Evolutionary conservation across 2,329 filamentous ascomycete species (phyloP).

Genomic region (Verticillium alfalfae): DNA sequence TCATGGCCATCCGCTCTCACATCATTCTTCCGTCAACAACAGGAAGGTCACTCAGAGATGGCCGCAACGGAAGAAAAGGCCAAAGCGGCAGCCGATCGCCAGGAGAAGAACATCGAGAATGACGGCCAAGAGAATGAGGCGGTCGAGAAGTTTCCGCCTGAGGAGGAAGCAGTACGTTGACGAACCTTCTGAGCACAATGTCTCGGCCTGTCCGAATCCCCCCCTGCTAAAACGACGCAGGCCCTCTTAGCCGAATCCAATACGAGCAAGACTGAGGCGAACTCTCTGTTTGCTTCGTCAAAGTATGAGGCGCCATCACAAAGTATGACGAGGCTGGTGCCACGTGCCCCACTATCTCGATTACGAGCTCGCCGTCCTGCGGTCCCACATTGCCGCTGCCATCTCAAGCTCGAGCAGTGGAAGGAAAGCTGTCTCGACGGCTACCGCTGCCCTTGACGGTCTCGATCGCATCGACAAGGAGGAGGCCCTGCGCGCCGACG

Average conservation of each 20-base stretch:
- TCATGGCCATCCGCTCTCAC: background rate
- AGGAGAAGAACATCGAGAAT: slow-evolving; percentile 1
- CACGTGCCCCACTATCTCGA: slow-evolving; percentile 77
- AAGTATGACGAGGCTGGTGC: slow-evolving; percentile 77
- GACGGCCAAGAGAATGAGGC: slow-evolving; percentile 21
- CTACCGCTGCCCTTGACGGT: slow-evolving; percentile 65
- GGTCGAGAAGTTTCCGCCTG: slow-evolving; percentile 39
- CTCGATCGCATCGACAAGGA: slow-evolving; percentile 55
- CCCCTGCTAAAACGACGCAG: slow-evolving; percentile 28
- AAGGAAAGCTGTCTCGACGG: slow-evolving; percentile 72
- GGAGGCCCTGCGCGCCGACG: slow-evolving; percentile 16
- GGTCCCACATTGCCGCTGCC: slow-evolving; percentile 87
- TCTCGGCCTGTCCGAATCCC: too few species aligned
- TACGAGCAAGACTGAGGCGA: slow-evolving; percentile 68
- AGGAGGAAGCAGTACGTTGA: slow-evolving; percentile 49
- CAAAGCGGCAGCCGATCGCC: slow-evolving; percentile 2
- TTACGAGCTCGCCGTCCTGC: slow-evolving; percentile 81
- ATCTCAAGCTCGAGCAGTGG: slow-evolving; percentile 81
- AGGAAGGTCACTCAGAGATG: slow-evolving; percentile 9
- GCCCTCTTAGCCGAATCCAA: slow-evolving; percentile 67
- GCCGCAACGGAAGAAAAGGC: slow-evolving; percentile 1
- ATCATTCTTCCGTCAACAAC: background rate
- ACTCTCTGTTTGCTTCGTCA: slow-evolving; percentile 67
- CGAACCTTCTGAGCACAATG: too few species aligned
- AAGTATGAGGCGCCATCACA: slow-evolving; percentile 71